These are phyloP conservation scores for Rhizopus sp. DNA, from an alignment of 371 early-diverging fungal genomes.

Conservation along the genomic window DNA sequence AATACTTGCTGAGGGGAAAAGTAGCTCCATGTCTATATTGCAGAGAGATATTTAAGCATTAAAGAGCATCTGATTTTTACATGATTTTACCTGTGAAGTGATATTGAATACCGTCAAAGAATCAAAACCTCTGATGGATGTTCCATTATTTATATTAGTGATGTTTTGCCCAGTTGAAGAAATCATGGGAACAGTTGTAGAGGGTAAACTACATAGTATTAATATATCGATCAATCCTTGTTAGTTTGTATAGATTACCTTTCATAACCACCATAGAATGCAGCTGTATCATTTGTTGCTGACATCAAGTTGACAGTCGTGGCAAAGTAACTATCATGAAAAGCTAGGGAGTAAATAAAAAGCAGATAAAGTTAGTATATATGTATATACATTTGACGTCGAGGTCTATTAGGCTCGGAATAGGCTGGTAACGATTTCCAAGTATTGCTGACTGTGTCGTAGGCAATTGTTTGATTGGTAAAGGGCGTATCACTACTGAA, in stretches of 20 bases:
- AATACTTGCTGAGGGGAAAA: conserved; percentile 3
- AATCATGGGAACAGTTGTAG: background rate
- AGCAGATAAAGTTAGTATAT: too few relatives aligned
- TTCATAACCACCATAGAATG: conserved; percentile 9
- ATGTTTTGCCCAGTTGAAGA: background rate
- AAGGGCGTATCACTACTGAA: background rate
- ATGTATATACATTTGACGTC: conserved; percentile 8
- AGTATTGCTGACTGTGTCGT: conserved; percentile 5
- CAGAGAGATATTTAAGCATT: background rate
- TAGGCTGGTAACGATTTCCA: conserved; percentile 10
- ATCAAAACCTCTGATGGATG: background rate
- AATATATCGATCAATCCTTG: background rate
- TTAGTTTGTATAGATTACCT: background rate
- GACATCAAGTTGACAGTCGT: background rate
- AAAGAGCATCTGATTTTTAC: background rate
- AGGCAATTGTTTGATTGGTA: conserved; percentile 10
- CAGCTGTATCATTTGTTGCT: conserved; percentile 3
- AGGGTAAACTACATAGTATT: background rate
- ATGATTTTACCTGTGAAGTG: background rate
- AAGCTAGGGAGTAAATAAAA: background rate
- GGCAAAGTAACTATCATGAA: conserved; percentile 1
- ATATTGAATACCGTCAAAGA: conserved; percentile 1
- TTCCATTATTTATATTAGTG: background rate
- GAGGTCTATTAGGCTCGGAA: background rate
- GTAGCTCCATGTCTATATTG: background rate